Evolutionary conservation across 176 grass and related monocot species (phyloP), one percentile per base, ranked within the genome.

Genomic region (Carex parvula): DNA sequence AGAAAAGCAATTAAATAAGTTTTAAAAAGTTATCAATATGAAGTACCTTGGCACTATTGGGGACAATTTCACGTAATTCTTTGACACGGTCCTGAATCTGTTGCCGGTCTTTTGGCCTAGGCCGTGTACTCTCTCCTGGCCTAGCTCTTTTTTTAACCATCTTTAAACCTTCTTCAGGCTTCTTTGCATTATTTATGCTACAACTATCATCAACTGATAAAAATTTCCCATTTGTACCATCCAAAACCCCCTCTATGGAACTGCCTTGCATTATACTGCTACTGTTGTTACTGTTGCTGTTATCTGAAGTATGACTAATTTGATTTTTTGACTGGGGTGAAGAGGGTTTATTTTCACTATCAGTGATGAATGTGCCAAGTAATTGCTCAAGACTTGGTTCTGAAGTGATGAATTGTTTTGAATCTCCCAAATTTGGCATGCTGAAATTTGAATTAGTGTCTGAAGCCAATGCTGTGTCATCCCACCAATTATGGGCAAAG

Each of bases 51-150:
- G 91, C 91, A 83, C 91, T 88, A 88, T 99, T 95, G 22, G 96
- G 96, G 44, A 99, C 96, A 84, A 99, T 94, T 87, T 99, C 93
- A 68, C 96, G 89, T 56, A 99, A 67, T 32, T 99, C 96, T 70
- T 95, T 99, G 7, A 99, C 91, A 0, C 96, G 91, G 87, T 99
- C 96, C 86, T 99, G 96, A 71, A 99, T 99, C 83, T 93, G 96
- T 72, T 99, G 96, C 37, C 96, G 87, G 72, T 99, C 96, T 87
- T 99, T 99, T 50, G 96, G 96, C 66, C 91, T 90, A 81, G 93
- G 96, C 37, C 96, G 86, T 1, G 85, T 94, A 86, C 93, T 99
- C 81, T 95, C 96, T 59, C 96, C 96, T 4, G 91, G 96, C 64
- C 89, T 91, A 60, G 88, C 88, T 92, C 91, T 92, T 92, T 95